phyloP scores from a whole-genome alignment of 768 basidiomycete genomes.

The Phylloporus arenicola region DNA sequence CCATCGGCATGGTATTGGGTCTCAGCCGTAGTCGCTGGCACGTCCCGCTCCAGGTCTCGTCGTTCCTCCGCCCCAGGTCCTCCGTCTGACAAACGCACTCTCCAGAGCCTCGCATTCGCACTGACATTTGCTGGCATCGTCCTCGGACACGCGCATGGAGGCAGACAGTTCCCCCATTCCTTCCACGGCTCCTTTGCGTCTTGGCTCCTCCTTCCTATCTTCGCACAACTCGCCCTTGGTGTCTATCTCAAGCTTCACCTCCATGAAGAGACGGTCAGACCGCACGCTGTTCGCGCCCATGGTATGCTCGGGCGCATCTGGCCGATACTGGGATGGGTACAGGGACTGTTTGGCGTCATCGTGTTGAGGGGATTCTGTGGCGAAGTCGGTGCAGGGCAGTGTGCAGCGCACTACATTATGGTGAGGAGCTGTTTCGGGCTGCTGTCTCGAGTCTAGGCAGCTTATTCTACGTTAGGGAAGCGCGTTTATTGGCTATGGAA shows the following conservation, averaged over 20 bases:
- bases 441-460: constrained; percentile 2
- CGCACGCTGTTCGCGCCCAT: constrained; percentile 64
- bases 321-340: constrained; percentile 82
- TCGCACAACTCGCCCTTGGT: constrained; percentile 64
- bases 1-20: constrained; percentile 75
- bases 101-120: constrained; percentile 60
- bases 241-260: constrained; percentile 92
- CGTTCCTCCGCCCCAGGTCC: background rate
- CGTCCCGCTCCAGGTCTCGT: constrained; percentile 69
- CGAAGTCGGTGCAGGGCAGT: constrained; percentile 68
- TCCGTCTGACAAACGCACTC: background rate
- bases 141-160: constrained; percentile 83
- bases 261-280: constrained; percentile 67
- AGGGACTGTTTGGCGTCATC: constrained; percentile 83
- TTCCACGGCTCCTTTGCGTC: constrained; percentile 65
- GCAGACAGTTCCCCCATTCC: constrained; percentile 68
- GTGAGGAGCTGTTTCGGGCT: constrained; percentile 21
- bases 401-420: constrained; percentile 86
- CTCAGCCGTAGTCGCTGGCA: constrained; percentile 83
- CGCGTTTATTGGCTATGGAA: constrained; percentile 84
- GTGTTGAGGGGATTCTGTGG: constrained; percentile 76
- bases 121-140: constrained; percentile 70
- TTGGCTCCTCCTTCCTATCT: constrained; percentile 52
- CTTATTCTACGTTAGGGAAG: constrained; percentile 46
- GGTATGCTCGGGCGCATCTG: constrained; percentile 79